Evolutionary conservation across 208 protist species (phyloP).

Genomic region (Plasmodiophora brassicae): DNA sequence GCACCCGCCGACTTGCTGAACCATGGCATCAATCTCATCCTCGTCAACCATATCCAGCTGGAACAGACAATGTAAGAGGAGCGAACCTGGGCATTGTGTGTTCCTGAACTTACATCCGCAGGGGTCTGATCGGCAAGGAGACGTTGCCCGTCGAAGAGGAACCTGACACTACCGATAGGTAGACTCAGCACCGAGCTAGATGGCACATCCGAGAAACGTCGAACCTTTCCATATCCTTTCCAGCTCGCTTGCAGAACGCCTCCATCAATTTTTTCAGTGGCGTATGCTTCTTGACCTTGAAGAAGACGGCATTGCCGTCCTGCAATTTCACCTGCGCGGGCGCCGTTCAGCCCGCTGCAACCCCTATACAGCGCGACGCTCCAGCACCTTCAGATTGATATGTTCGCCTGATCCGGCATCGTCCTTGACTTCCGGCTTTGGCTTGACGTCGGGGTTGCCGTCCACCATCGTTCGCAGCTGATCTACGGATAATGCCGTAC

Average conservation of each 20-base stretch:
- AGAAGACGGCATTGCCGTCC: conserved; percentile 44
- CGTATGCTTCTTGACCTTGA: conserved; percentile 45
- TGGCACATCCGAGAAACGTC: not conserved
- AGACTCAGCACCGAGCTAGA: not conserved
- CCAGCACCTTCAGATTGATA: conserved; percentile 42
- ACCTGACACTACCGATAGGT: not conserved
- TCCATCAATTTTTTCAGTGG: conserved; percentile 41
- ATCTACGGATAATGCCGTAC: too few relatives aligned
- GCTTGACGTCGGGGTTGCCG: not conserved
- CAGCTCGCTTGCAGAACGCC: conserved; percentile 40
- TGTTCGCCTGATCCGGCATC: conserved; percentile 21
- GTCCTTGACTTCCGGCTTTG: not conserved
- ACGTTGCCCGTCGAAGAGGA: conserved; percentile 39
- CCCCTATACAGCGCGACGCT: not conserved
- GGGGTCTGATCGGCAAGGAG: conserved; percentile 25
- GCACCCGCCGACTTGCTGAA: conserved; percentile 32
- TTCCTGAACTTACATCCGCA: conserved; percentile 31
- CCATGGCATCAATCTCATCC: conserved; percentile 48
- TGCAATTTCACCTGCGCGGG: conserved; percentile 37
- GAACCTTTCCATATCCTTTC: not conserved
- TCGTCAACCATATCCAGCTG: conserved; percentile 45
- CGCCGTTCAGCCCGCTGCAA: not conserved
- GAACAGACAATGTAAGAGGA: conserved; percentile 34
- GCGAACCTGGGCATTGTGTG: not conserved
- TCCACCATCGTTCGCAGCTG: too few relatives aligned